Percentiles rank a stretch among this genome's conserved stretches.
Evolutionary conservation across 1,139 yeast species (phyloP).

Genomic region (Candida sanyaensis): DNA sequence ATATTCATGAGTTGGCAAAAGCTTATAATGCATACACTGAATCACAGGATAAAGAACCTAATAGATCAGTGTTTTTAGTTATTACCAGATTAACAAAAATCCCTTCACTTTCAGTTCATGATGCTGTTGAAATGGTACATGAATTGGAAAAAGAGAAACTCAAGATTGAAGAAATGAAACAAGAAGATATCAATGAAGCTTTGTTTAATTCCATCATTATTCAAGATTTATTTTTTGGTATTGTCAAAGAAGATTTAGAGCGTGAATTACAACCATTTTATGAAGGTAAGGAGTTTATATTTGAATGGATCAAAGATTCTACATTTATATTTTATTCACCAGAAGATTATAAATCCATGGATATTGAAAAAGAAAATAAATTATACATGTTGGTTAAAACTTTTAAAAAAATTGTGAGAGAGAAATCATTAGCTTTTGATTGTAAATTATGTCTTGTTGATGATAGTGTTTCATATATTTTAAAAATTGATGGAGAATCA

Average conservation of each 20-base stretch:
- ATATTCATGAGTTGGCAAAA: constrained; percentile 68
- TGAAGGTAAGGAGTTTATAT: constrained; percentile 21
- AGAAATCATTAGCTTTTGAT: constrained; percentile 48
- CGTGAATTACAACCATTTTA: constrained; percentile 25
- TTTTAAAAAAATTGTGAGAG: constrained; percentile 33
- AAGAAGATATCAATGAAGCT: constrained; percentile 22
- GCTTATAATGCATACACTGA: constrained; percentile 63
- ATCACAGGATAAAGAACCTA: constrained; percentile 82
- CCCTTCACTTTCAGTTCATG: constrained; percentile 31
- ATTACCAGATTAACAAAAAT: constrained; percentile 34
- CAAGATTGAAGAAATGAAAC: constrained; percentile 23
- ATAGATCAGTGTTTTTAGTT: constrained; percentile 67
- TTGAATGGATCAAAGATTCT: constrained; percentile 43
- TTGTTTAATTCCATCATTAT: constrained; percentile 56
- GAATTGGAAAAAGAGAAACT: constrained; percentile 30
- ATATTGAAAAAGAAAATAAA: constrained; percentile 32
- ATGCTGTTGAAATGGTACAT: constrained; percentile 29
- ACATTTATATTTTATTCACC: constrained; percentile 46
- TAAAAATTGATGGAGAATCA: constrained; percentile 27
- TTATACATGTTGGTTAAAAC: constrained; percentile 32
- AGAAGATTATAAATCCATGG: constrained; percentile 20
- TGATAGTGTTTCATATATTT: constrained; percentile 22
- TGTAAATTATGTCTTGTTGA: constrained; percentile 49
- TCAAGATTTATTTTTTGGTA: constrained; percentile 55
- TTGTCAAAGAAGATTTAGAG: constrained; percentile 41